Percentiles rank a stretch among this genome's conserved stretches.
These are phyloP conservation scores for Neofusicoccum sp. DNA, from an alignment of 2,329 filamentous ascomycete species.

Conservation along the genomic window DNA sequence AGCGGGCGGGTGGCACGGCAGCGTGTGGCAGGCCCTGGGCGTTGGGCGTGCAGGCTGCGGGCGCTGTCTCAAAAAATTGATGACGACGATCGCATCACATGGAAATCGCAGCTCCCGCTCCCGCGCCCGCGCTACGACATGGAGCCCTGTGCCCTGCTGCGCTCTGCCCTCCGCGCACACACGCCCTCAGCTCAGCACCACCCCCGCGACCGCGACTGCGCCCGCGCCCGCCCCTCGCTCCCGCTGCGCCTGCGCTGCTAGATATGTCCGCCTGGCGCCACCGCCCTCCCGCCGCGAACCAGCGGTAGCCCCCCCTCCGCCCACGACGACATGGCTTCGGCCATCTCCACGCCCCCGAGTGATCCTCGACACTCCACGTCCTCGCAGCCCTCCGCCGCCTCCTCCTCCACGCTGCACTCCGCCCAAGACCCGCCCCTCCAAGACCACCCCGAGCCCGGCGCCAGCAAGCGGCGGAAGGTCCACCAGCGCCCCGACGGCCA, in stretches of 20 bases:
- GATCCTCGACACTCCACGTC: slow-evolving; percentile 37
- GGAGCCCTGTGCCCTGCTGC: neutral
- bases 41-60: too few relatives aligned
- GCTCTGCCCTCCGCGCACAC: neutral
- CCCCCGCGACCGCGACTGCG: neutral
- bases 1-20: slow-evolving; percentile 5
- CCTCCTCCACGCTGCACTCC: slow-evolving; percentile 38
- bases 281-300: slow-evolving; percentile 16
- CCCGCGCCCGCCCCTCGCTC: neutral
- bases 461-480: slow-evolving; percentile 5
- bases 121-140: slow-evolving; percentile 4
- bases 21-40: neutral
- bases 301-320: slow-evolving; percentile 13
- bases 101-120: slow-evolving; percentile 3
- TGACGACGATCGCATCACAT: slow-evolving; percentile 18
- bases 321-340: slow-evolving; percentile 21
- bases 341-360: slow-evolving; percentile 31
- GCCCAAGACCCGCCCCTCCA: slow-evolving; percentile 28
- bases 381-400: slow-evolving; percentile 35
- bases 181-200: neutral
- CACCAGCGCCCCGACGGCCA: slow-evolving; percentile 22
- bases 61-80: neutral
- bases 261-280: slow-evolving; percentile 17
- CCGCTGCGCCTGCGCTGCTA: neutral
- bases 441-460: slow-evolving; percentile 33